Conservation (phyloP, 1,139 yeast species). For the Zygosaccharomyces sapae region DNA sequence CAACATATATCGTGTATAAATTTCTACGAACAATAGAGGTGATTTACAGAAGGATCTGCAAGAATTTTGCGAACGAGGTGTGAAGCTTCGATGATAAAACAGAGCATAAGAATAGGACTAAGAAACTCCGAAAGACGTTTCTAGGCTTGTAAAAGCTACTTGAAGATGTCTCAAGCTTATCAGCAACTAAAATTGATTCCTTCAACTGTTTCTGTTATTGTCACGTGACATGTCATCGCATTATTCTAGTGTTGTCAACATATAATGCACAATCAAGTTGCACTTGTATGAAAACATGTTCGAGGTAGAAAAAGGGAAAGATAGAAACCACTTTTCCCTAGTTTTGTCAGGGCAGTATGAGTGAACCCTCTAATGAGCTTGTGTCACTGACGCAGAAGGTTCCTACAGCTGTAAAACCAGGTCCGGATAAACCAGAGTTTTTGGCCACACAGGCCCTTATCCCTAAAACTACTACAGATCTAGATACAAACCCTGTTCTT, state of each 20-base stretch:
- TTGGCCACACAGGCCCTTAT: conserved; percentile 19
- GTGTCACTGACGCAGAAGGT: conserved; percentile 4
- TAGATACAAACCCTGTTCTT: conserved; percentile 32
- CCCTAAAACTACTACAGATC: conserved; percentile 29
- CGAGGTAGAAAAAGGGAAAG: too few relatives aligned
- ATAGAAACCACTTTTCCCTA: not conserved
- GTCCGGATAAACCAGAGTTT: conserved; percentile 22
- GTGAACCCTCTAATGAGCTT: conserved; percentile 4
- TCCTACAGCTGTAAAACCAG: conserved; percentile 6
- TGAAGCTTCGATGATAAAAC: not conserved
- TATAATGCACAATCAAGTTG: too few relatives aligned
- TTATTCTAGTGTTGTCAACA: too few relatives aligned
- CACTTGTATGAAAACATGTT: too few relatives aligned
- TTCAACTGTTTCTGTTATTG: too few relatives aligned
- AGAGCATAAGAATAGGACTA: not conserved
- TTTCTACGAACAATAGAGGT: not conserved
- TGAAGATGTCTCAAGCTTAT: not conserved
- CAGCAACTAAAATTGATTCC: too few relatives aligned
- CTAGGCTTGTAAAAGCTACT: not conserved
- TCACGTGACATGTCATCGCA: too few relatives aligned
- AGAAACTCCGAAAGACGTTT: not conserved
- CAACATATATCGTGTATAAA: too few relatives aligned
- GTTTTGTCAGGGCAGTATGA: conserved; percentile 1
- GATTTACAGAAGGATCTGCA: not conserved
- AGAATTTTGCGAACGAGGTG: not conserved